Base-by-base conservation (phyloP, 352 stramenopile species). In the Thalassiosira exigua region DNA sequence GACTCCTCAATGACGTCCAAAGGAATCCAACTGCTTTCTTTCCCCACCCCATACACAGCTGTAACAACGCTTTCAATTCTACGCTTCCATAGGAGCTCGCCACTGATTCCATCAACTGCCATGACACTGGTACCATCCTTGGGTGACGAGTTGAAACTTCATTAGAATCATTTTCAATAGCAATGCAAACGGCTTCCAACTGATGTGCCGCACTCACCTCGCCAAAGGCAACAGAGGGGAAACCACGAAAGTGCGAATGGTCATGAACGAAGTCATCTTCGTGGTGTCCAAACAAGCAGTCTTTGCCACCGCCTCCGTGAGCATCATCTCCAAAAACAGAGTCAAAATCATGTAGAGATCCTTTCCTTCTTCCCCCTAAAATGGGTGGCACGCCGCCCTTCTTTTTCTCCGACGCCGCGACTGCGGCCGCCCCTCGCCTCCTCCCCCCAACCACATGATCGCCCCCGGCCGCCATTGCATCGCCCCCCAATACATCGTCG, bases 11-110 rank as follows among this genome's bases (percentile, higher is more conserved):
- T 73, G 2, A 90, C 77, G 50, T 82, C 74, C 5, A 92, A 54
- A 39, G 81, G 64, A 69, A 88, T 69, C 88, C 88, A 93, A 41
- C 39, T 81, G 21, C 69, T 82, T 26, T 66, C 79, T 24, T 70
- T 82, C 24, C 84, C 73, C 19, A 93, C 75, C 36, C 86, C 88
- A 81, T 91, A 93, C 0, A 93, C 82, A 44, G 85, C 81, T 58
- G 86, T 76, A 27, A 93, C 62, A 19, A 87, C 83, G 60, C 69
- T 87, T 29, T 85, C 72, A 33, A 91, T 88, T 65, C 79, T 57
- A 27, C 69, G 53, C 36, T 74, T 81, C 88, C 88, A 93, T 5
- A 89, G 59, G 17, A 88, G 21, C 41, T 76, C 53, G 54, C 66
- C 53, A 27, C 65, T 84, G 7, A 75, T 78, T 59, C 68, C 44